Percentiles rank a stretch among this genome's conserved stretches.
Conservation (phyloP, 768 basidiomycete species). For the Tulasnella sp. region DNA sequence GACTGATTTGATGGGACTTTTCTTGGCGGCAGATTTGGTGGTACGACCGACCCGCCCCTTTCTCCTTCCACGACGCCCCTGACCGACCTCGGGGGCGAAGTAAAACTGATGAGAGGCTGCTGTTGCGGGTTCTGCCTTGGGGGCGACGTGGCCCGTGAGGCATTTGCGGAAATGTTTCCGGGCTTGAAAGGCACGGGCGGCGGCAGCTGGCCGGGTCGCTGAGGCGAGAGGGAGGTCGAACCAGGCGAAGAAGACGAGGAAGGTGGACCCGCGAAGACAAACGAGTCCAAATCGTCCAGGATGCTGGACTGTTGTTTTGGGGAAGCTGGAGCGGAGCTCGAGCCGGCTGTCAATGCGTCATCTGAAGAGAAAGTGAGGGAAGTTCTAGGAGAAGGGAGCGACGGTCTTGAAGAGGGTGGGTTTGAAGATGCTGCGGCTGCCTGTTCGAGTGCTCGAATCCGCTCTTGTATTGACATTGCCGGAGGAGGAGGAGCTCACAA, state of each 20-base stretch:
- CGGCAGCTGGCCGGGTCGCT: background rate
- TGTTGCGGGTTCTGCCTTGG: background rate
- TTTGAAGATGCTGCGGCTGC: constrained; percentile 24
- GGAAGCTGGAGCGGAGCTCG: constrained; percentile 25
- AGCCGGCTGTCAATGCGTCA: constrained; percentile 26
- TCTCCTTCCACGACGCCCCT: background rate
- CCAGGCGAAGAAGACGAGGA: constrained; percentile 28
- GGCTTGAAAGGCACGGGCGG: background rate
- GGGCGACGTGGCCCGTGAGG: constrained; percentile 17
- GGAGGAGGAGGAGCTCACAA: background rate
- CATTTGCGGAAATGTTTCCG: background rate
- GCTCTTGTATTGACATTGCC: constrained; percentile 24
- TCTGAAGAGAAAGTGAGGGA: constrained; percentile 33
- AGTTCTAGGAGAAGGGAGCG: constrained; percentile 32
- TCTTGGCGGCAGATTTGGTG: constrained; percentile 26
- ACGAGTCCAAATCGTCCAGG: constrained; percentile 32
- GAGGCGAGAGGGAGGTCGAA: constrained; percentile 8
- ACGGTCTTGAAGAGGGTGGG: constrained; percentile 1
- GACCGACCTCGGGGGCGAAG: constrained; percentile 16
- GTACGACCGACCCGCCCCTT: constrained; percentile 5
- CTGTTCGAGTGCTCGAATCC: constrained; percentile 26
- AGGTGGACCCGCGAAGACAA: constrained; percentile 32
- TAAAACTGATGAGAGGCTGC: constrained; percentile 29
- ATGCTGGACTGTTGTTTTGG: constrained; percentile 25
- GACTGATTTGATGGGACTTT: constrained; percentile 24